Conservation (phyloP, 768 basidiomycete species). For the Terana coerulea region DNA sequence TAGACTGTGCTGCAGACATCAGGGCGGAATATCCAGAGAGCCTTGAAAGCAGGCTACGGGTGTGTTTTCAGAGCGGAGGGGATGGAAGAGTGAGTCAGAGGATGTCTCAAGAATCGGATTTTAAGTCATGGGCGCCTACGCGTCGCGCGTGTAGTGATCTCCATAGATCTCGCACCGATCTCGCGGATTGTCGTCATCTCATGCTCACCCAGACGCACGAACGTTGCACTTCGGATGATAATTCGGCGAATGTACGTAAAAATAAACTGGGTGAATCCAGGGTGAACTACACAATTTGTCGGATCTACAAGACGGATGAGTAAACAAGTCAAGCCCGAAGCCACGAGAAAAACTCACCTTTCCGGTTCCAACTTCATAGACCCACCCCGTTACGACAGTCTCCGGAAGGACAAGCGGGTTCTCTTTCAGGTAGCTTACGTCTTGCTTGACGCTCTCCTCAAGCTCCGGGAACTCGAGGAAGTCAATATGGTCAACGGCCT, state of each 20-base stretch:
- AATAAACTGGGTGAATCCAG: no score
- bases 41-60: background rate
- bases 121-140: constrained; percentile 5
- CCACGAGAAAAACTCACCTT: constrained; percentile 37
- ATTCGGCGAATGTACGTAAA: no score
- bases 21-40: background rate
- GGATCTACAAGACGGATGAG: constrained; percentile 13
- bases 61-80: background rate
- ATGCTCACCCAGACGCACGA: no score
- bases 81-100: background rate
- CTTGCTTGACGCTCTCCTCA: constrained; percentile 52
- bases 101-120: background rate
- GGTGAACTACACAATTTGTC: constrained; percentile 16
- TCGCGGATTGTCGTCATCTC: background rate
- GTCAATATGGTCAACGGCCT: constrained; percentile 42
- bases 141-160: background rate
- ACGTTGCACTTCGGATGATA: no score
- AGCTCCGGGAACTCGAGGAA: constrained; percentile 52
- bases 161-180: background rate
- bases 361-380: constrained; percentile 60
- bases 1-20: constrained; percentile 20
- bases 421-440: constrained; percentile 54
- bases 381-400: constrained; percentile 60
- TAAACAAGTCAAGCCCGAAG: background rate
- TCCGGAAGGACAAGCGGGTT: constrained; percentile 53